Evolutionary conservation across 164 flowering plant species (phyloP).

Genomic region (Taxillus chinensis): DNA sequence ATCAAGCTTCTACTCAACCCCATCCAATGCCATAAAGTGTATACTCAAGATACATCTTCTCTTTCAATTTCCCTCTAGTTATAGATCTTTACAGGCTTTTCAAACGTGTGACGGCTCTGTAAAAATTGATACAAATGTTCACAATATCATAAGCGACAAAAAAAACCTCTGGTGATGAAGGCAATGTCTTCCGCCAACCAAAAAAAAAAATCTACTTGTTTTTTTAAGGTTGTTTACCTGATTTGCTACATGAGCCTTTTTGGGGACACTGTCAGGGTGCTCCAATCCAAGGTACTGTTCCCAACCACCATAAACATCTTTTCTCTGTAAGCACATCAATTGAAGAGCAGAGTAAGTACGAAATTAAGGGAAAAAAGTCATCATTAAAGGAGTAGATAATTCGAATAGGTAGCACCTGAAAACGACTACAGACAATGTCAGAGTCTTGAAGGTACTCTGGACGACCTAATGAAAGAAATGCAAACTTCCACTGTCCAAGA

Average conservation of each 20-base stretch:
- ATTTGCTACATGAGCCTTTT: constrained; percentile 51
- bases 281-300: constrained; percentile 89
- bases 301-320: constrained; percentile 89
- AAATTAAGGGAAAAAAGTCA: too few relatives aligned
- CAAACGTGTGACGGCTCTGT: constrained; percentile 52
- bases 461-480: constrained; percentile 66
- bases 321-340: constrained; percentile 27
- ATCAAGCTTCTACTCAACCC: too few relatives aligned
- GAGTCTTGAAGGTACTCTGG: constrained; percentile 76
- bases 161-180: too few relatives aligned
- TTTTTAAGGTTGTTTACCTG: constrained; percentile 30
- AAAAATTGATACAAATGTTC: not conserved
- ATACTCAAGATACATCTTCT: not conserved
- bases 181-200: too few relatives aligned
- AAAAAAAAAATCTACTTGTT: too few relatives aligned
- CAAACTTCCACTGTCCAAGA: constrained; percentile 70
- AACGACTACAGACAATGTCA: constrained; percentile 56
- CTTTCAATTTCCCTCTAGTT: constrained; percentile 21
- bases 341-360: too few relatives aligned
- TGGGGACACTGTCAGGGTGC: constrained; percentile 64
- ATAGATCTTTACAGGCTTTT: constrained; percentile 56
- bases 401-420: constrained; percentile 37
- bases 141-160: too few relatives aligned
- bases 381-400: not conserved
- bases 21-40: not conserved